phyloP scores from a whole-genome alignment of 2,329 filamentous ascomycete species.

The Fusarium drepaniforme region DNA sequence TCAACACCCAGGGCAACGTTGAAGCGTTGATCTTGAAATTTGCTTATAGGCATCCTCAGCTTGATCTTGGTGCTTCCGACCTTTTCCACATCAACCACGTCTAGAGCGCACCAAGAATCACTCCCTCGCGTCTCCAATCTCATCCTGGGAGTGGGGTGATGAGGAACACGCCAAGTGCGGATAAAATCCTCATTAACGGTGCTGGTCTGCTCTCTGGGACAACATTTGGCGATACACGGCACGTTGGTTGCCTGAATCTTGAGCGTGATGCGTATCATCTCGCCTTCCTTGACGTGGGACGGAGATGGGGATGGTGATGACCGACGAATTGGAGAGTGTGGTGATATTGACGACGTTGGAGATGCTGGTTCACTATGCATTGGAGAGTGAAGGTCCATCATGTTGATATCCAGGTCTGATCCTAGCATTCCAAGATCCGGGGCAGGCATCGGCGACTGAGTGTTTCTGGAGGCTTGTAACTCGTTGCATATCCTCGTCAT shows the following conservation, averaged over 20 bases:
- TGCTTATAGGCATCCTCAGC: constrained; percentile 26
- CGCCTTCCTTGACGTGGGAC: constrained; percentile 27
- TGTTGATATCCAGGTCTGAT: background rate
- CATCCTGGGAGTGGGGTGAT: constrained; percentile 13
- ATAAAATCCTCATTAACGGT: constrained; percentile 30
- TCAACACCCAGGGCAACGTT: constrained; percentile 27
- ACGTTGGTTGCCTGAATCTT: constrained; percentile 23
- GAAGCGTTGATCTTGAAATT: constrained; percentile 15
- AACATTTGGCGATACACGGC: constrained; percentile 33
- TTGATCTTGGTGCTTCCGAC: constrained; percentile 18
- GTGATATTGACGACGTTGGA: constrained; percentile 19
- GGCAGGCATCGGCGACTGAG: background rate
- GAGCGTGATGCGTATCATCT: constrained; percentile 33
- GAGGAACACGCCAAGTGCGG: constrained; percentile 13
- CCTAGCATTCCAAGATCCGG: background rate
- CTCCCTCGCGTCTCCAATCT: constrained; percentile 16
- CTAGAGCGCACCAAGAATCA: constrained; percentile 21
- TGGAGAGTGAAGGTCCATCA: background rate
- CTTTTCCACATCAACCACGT: constrained; percentile 35
- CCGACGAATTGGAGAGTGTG: background rate
- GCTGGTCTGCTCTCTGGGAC: constrained; percentile 15
- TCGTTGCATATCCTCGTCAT: background rate
- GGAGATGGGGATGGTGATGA: constrained; percentile 11
- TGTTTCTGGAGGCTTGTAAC: background rate
- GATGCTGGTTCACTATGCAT: constrained; percentile 20